These are phyloP conservation scores for Primulina eburnea DNA, from an alignment of 257 asterid species.

Conservation along the genomic window DNA sequence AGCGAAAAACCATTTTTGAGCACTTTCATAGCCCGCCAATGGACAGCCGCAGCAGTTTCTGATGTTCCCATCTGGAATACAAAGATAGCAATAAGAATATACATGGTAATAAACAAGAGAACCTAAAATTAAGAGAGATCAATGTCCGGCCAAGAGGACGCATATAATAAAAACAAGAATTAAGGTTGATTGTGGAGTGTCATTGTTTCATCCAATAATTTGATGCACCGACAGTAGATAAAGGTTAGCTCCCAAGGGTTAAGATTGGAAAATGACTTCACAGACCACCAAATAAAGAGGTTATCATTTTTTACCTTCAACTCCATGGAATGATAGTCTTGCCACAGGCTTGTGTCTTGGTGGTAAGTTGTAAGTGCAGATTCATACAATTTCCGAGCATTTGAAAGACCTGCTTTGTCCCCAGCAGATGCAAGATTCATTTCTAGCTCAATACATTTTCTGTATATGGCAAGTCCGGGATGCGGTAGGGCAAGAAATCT, in stretches of 20 bases:
- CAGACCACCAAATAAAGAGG: background rate
- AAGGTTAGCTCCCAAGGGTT: background rate
- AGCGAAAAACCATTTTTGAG: conserved; percentile 37
- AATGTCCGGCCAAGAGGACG: background rate
- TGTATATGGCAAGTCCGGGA: conserved; percentile 69
- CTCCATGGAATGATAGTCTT: conserved; percentile 74
- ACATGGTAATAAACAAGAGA: background rate
- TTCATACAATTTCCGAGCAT: conserved; percentile 70
- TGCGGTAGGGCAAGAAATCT: conserved; percentile 84
- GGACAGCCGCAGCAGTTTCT: conserved; percentile 84
- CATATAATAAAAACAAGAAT: too few relatives aligned
- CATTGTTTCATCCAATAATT: background rate
- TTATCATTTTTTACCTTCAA: conserved; percentile 48
- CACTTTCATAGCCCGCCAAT: conserved; percentile 85
- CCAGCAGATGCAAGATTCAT: conserved; percentile 62
- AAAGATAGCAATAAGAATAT: conserved; percentile 12
- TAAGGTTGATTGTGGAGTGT: background rate
- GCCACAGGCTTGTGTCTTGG: conserved; percentile 78
- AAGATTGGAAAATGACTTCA: background rate
- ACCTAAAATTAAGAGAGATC: background rate
- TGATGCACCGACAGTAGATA: background rate
- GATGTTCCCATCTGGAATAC: conserved; percentile 74
- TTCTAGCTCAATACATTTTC: conserved; percentile 74
- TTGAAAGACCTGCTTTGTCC: conserved; percentile 48
- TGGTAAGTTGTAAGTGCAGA: conserved; percentile 75